These are phyloP conservation scores for Nitzschia putrida DNA, from an alignment of 108 stramenopile species.

Conservation along the genomic window DNA sequence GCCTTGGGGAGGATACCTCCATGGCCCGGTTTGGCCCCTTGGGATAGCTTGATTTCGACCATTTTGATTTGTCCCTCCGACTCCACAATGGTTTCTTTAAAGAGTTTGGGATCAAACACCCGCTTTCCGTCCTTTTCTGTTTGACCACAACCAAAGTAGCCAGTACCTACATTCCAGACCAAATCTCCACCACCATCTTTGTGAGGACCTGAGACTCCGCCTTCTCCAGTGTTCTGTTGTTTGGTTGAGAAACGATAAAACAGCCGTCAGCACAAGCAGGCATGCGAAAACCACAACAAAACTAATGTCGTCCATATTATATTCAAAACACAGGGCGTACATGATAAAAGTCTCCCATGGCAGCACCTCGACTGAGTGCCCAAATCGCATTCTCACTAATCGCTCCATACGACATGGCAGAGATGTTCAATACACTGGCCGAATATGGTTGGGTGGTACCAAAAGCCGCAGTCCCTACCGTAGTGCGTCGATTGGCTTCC, in stretches of 20 bases:
- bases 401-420: constrained; percentile 89
- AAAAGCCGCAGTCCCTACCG: constrained; percentile 50
- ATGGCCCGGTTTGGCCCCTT: constrained; percentile 91
- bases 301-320: no score
- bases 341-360: constrained; percentile 79
- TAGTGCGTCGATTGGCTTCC: constrained; percentile 34
- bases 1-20: constrained; percentile 83
- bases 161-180: constrained; percentile 92
- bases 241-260: not conserved
- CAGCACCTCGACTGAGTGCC: constrained; percentile 77
- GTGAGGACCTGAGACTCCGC: constrained; percentile 64
- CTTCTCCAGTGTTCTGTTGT: constrained; percentile 87
- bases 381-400: constrained; percentile 77
- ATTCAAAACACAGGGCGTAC: constrained; percentile 5
- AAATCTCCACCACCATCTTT: constrained; percentile 78
- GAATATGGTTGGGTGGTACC: constrained; percentile 67
- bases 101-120: constrained; percentile 63
- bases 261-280: not conserved
- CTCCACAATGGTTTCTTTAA: constrained; percentile 53
- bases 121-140: constrained; percentile 42
- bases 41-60: constrained; percentile 89
- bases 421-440: constrained; percentile 75
- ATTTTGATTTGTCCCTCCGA: constrained; percentile 51
- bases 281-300: no score
- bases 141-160: constrained; percentile 86